Percentiles rank a stretch among this genome's conserved stretches.
These are phyloP conservation scores for Fusarium goolgardi DNA, from an alignment of 2,329 filamentous ascomycete species.

Conservation along the genomic window DNA sequence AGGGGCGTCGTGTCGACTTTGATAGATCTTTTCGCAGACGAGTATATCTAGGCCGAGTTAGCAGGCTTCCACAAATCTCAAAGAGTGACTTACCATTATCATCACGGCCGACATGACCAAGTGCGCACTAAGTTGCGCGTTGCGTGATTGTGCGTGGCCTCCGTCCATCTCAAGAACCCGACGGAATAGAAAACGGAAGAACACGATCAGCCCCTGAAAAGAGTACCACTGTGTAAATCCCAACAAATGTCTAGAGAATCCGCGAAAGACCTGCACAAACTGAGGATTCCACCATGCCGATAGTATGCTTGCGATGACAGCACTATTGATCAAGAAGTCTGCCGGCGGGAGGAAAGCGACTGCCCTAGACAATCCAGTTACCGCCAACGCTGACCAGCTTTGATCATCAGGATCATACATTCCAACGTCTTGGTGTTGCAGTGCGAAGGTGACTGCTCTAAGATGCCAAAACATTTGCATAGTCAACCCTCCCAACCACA, in stretches of 20 bases:
- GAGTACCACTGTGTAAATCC: slow-evolving; percentile 74
- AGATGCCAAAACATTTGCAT: slow-evolving; percentile 66
- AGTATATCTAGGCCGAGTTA: slow-evolving; percentile 56
- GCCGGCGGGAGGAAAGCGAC: slow-evolving; percentile 54
- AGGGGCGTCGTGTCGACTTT: slow-evolving; percentile 68
- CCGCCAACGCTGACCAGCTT: slow-evolving; percentile 29
- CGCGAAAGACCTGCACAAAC: slow-evolving; percentile 69
- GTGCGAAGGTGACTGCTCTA: slow-evolving; percentile 42
- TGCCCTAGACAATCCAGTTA: slow-evolving; percentile 28
- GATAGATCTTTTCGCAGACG: slow-evolving; percentile 59
- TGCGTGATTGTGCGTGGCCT: slow-evolving; percentile 52
- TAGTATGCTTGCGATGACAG: slow-evolving; percentile 61
- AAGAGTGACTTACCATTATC: slow-evolving; percentile 60
- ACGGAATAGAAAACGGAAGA: slow-evolving; percentile 64
- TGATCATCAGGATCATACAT: slow-evolving; percentile 52
- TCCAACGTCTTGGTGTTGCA: slow-evolving; percentile 47
- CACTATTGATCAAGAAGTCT: slow-evolving; percentile 58
- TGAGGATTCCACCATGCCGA: slow-evolving; percentile 77
- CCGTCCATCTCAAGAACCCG: slow-evolving; percentile 56
- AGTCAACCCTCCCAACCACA: slow-evolving; percentile 62
- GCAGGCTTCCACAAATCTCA: slow-evolving; percentile 7
- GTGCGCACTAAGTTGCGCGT: slow-evolving; percentile 65
- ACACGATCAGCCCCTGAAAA: slow-evolving; percentile 70
- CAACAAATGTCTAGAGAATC: slow-evolving; percentile 68
- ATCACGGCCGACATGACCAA: slow-evolving; percentile 64